These are phyloP conservation scores for Cercospora sp. DNA, from an alignment of 2,329 filamentous ascomycete genomes.

Conservation along the genomic window DNA sequence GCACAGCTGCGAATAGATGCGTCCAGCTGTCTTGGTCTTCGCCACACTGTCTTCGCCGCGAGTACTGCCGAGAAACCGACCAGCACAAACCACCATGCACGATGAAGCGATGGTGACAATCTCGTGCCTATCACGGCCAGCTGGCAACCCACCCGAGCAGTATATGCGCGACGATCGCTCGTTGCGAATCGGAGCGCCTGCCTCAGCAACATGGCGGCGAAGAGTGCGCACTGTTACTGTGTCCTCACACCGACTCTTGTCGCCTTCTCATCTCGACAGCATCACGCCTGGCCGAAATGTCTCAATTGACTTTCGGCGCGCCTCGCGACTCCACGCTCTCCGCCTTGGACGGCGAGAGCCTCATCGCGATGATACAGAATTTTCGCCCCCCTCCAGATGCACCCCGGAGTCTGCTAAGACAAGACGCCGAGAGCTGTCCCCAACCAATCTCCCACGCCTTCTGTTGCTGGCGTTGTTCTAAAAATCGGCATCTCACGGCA, in stretches of 20 bases:
- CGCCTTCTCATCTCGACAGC: background rate
- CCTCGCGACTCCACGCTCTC: background rate
- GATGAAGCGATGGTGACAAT: background rate
- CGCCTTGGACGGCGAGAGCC: background rate
- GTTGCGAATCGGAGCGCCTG: slow-evolving; percentile 3
- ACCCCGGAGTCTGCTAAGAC: slow-evolving; percentile 3
- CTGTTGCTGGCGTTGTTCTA: background rate
- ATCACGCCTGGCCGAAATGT: background rate
- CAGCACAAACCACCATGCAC: background rate
- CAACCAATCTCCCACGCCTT: slow-evolving; percentile 2
- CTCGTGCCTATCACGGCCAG: slow-evolving; percentile 2
- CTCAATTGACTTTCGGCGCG: slow-evolving; percentile 5
- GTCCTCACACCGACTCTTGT: slow-evolving; percentile 13
- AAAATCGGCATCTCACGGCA: slow-evolving; percentile 12
- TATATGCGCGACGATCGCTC: slow-evolving; percentile 8
- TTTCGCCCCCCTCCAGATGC: background rate
- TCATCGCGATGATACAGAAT: background rate
- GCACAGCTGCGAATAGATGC: background rate
- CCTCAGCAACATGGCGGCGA: background rate
- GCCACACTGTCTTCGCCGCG: background rate
- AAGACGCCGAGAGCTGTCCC: background rate
- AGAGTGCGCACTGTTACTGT: background rate
- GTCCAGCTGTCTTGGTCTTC: background rate
- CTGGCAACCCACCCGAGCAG: background rate
- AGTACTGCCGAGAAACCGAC: background rate